Percentiles rank a stretch among this genome's conserved stretches.
These are phyloP conservation scores for Clarireedia hainanense DNA, from an alignment of 2,329 filamentous ascomycete species.

Conservation along the genomic window DNA sequence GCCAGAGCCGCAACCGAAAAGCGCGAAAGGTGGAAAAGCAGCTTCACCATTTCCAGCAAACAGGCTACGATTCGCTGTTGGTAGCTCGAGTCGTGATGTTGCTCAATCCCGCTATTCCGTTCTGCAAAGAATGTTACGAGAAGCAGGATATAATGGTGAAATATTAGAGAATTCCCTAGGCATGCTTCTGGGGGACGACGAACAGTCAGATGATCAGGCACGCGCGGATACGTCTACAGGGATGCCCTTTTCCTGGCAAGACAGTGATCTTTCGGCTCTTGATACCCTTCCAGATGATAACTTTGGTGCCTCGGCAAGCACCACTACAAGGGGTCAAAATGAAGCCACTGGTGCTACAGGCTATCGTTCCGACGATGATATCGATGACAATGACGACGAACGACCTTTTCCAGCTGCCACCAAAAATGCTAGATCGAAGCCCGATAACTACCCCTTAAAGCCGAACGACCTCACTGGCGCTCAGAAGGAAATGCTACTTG, in stretches of 20 bases:
- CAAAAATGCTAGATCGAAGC: constrained; percentile 8
- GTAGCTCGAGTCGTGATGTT: background rate
- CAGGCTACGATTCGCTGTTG: background rate
- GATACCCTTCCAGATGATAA: too few species aligned
- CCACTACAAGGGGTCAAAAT: too few species aligned
- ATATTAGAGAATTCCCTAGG: constrained; percentile 7
- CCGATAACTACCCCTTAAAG: constrained; percentile 26
- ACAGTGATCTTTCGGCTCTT: background rate
- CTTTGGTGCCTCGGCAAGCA: too few species aligned
- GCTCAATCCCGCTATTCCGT: background rate
- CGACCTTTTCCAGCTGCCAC: background rate
- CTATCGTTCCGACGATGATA: constrained; percentile 8
- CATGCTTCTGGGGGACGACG: background rate
- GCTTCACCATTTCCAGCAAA: background rate
- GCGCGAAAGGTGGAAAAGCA: background rate
- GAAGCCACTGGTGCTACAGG: background rate
- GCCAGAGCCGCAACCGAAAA: constrained; percentile 27
- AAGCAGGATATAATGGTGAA: constrained; percentile 22
- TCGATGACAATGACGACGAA: background rate
- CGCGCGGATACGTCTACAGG: background rate
- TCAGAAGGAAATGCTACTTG: constrained; percentile 62
- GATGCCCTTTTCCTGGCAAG: background rate
- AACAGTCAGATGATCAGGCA: background rate
- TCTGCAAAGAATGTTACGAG: constrained; percentile 19
- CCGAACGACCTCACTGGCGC: constrained; percentile 49